These are phyloP conservation scores for Geosmithia putterillii DNA, from an alignment of 2,329 filamentous ascomycete species.

Conservation along the genomic window DNA sequence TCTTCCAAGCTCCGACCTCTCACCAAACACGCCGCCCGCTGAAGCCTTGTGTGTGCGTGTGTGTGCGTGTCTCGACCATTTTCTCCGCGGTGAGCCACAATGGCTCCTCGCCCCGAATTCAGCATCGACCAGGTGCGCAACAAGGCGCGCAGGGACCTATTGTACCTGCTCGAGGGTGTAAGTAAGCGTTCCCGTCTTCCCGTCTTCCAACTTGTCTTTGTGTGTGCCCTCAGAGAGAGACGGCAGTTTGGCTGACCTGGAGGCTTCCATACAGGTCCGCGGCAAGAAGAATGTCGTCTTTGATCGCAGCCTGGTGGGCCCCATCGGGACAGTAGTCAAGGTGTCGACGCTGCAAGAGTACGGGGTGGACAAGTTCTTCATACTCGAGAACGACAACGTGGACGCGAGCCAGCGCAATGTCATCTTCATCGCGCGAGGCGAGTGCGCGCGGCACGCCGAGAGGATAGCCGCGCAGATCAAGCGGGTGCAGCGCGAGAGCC, in stretches of 20 bases:
- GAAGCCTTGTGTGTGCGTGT: not conserved
- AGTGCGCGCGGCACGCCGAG: conserved; percentile 74
- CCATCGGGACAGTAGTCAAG: conserved; percentile 83
- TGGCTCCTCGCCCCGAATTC: conserved; percentile 61
- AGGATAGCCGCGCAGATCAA: conserved; percentile 89
- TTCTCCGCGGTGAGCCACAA: conserved; percentile 35
- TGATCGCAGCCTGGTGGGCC: conserved; percentile 79
- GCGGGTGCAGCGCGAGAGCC: conserved; percentile 74
- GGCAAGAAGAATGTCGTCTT: conserved; percentile 98
- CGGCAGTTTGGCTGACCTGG: conserved; percentile 4
- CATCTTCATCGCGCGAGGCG: conserved; percentile 83
- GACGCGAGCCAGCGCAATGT: conserved; percentile 92
- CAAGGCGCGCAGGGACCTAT: conserved; percentile 76
- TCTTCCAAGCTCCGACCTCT: not conserved
- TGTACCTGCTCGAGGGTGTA: conserved; percentile 90
- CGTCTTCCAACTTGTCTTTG: conserved; percentile 5
- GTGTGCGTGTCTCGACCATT: not conserved
- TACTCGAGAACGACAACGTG: conserved; percentile 89
- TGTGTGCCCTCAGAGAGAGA: conserved; percentile 1
- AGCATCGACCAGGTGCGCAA: conserved; percentile 65
- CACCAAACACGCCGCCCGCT: not conserved
- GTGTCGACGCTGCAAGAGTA: conserved; percentile 94
- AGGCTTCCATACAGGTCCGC: conserved; percentile 53
- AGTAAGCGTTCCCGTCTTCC: conserved; percentile 33
- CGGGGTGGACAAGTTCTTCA: conserved; percentile 94